Base-by-base conservation (phyloP, 805 yeast species). In the Candida khao-thaluensis region DNA sequence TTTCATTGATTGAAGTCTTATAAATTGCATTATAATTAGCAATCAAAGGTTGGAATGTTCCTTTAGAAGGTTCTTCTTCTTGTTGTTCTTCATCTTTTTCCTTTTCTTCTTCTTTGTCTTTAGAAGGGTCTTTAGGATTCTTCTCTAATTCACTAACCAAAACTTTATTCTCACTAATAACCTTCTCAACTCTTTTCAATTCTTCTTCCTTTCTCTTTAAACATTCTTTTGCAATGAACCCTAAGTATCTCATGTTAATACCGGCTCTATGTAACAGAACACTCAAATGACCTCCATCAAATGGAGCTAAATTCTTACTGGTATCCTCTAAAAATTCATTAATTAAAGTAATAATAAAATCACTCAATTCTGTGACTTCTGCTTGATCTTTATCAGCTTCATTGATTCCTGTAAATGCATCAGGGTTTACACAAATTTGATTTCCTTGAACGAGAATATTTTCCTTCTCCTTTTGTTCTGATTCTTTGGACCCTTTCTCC, bases 161-260 rank as follows among this genome's bases (percentile, higher is more conserved):
- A n/a, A n/a, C n/a, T n/a, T n/a, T n/a, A 42, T 67, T 63, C 1
- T 30, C 45, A 22, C 51, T 50, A 35, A 58, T 48, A 33, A 54
- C 40, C 29, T 54, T 50, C 15, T 49, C 48, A 11, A 41, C 38
- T 26, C 51, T 50, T 31, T 48, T 47, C 20, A 44, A 17, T 8
- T 52, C 49, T 22, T 49, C 39, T 9, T 50, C 42, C 23, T 48
- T 57, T 39, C 48, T 57, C 4, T 23, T 37, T n/a, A 49, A 18
- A 38, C 62, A 57, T 37, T 59, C 53, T 23, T 57, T 53, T 16
- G 81, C 81, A 47, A 86, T 56, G 12, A 54, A 60, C 43, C 96
- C 96, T 53, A 91, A 71, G 56, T 91, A 91, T 67, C 98, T 83
- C 63, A 90, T 57, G 60, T 88, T 90, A 59, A 91, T 81, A 71